phyloP scores from a whole-genome alignment of 768 basidiomycete genomes.

The Pulveroboletus frians region DNA sequence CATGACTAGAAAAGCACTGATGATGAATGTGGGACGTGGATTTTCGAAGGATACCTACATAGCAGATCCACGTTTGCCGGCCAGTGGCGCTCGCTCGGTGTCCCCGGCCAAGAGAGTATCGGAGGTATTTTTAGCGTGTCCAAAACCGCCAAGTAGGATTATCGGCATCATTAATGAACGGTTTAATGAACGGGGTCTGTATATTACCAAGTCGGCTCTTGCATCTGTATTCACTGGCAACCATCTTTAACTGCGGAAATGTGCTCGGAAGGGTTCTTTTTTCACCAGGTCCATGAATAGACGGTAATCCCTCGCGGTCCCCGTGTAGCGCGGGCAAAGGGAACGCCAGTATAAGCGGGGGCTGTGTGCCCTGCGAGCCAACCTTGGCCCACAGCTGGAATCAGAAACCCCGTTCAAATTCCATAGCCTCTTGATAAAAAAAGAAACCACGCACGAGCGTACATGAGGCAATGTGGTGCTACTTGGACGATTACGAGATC shows the following conservation, averaged over 20 bases:
- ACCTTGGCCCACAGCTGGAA: slow-evolving; percentile 20
- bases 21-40: slow-evolving; percentile 46
- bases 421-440: neutral
- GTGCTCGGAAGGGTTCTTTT: slow-evolving; percentile 8
- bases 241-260: slow-evolving; percentile 23
- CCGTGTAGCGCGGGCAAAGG: slow-evolving; percentile 15
- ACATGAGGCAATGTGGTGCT: slow-evolving; percentile 4
- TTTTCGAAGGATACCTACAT: slow-evolving; percentile 52
- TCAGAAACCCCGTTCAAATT: slow-evolving; percentile 11
- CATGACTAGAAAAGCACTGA: slow-evolving; percentile 36
- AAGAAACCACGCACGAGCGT: slow-evolving; percentile 4
- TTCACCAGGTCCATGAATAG: slow-evolving; percentile 8
- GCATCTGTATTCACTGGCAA: neutral
- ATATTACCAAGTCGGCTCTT: slow-evolving; percentile 1
- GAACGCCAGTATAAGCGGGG: slow-evolving; percentile 5
- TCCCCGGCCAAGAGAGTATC: slow-evolving; percentile 32
- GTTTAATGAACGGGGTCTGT: slow-evolving; percentile 25
- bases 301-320: slow-evolving; percentile 6
- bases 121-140: slow-evolving; percentile 57
- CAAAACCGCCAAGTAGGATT: slow-evolving; percentile 33
- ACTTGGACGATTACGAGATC: slow-evolving; percentile 14
- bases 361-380: slow-evolving; percentile 15
- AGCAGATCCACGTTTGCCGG: slow-evolving; percentile 50
- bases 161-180: slow-evolving; percentile 24
- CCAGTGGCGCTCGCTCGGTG: slow-evolving; percentile 41